Evolutionary conservation across 2,329 filamentous ascomycete species (phyloP).

Genomic region (Xenoacremonium recifei): DNA sequence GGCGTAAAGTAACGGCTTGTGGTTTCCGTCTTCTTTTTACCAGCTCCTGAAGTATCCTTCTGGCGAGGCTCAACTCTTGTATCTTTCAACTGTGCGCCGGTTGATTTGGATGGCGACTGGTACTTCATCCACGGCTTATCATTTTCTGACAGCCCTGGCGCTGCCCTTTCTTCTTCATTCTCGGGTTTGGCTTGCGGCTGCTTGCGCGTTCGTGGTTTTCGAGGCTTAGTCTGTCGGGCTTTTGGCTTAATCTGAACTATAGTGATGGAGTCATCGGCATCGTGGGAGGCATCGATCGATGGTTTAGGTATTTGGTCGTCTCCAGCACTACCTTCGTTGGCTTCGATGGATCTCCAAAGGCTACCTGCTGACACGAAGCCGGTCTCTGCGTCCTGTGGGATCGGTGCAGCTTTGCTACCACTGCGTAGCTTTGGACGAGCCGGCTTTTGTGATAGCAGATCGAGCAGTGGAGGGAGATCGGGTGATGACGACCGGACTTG

Average conservation of each 20-base stretch:
- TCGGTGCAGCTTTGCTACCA: conserved; percentile 35
- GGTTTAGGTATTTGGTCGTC: no score
- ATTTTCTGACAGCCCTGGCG: conserved; percentile 12
- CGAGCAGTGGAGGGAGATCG: conserved; percentile 51
- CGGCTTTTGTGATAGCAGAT: conserved; percentile 41
- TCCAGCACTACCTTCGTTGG: no score
- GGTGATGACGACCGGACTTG: conserved; percentile 49
- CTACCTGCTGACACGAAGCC: conserved; percentile 43
- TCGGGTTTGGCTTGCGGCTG: no score
- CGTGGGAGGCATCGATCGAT: no score
- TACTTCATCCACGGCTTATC: conserved; percentile 37
- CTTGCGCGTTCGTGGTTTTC: no score
- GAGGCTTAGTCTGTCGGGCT: no score
- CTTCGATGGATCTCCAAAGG: conserved; percentile 33
- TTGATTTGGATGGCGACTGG: conserved; percentile 20
- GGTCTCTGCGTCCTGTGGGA: conserved; percentile 34
- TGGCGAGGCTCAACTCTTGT: conserved; percentile 20
- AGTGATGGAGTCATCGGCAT: no score
- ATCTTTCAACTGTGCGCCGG: neutral
- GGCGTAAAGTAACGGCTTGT: conserved; percentile 34
- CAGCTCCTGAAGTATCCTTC: conserved; percentile 13
- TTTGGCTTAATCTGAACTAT: conserved; percentile 5
- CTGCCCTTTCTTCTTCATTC: neutral
- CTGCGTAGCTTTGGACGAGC: conserved; percentile 32
- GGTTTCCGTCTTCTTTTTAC: conserved; percentile 24